Evolutionary conservation across 2,329 filamentous ascomycete species (phyloP).

Genomic region (Botrytis pseudocinerea): DNA sequence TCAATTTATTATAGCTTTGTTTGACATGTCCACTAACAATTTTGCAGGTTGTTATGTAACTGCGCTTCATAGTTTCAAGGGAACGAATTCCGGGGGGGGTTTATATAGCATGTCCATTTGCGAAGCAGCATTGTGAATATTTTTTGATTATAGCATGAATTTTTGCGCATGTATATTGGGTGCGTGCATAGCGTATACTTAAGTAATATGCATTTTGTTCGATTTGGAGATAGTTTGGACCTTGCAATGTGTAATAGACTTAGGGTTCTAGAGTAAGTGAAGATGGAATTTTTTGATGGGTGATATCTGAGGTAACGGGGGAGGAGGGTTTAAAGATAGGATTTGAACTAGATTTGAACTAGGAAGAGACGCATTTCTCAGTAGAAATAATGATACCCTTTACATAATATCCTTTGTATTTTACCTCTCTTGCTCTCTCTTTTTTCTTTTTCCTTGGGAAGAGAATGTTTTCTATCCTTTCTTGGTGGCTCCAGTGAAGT

Average conservation of each 20-base stretch:
- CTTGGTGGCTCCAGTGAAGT: neutral
- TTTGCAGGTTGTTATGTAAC: conserved; percentile 39
- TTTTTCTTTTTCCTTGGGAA: neutral
- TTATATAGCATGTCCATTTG: neutral
- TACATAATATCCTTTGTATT: neutral
- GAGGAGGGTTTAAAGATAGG: neutral
- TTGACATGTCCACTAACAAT: conserved; percentile 8
- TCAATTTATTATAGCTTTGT: too few species aligned
- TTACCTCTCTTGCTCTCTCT: neutral
- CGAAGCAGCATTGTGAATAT: neutral
- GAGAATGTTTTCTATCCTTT: neutral
- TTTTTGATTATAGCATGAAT: neutral
- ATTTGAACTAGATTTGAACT: neutral
- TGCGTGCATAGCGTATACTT: neutral
- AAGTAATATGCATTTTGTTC: neutral
- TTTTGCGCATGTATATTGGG: conserved; percentile 2
- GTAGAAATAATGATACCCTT: conserved; percentile 15
- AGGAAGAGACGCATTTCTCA: conserved; percentile 4
- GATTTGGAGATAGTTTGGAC: conserved; percentile 1
- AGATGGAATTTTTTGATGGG: neutral
- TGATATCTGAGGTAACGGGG: neutral
- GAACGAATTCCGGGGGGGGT: neutral
- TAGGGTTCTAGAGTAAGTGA: neutral
- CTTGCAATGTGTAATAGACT: neutral
- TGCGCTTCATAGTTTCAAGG: neutral